These are phyloP conservation scores for Paramyrothecium sp. DNA, from an alignment of 2,329 filamentous ascomycete species.

Conservation along the genomic window DNA sequence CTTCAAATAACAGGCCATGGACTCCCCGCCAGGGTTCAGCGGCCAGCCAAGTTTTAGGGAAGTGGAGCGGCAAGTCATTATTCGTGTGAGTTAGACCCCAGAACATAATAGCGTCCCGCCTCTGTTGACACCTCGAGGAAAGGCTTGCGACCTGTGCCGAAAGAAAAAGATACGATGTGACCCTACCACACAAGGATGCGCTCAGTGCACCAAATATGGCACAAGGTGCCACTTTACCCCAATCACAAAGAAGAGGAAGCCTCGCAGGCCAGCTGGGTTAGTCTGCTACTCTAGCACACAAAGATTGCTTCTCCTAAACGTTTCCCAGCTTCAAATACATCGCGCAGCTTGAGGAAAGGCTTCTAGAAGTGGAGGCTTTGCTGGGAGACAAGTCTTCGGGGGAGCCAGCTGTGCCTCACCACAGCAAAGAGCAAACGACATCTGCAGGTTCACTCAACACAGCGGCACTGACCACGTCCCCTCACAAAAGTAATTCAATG, in stretches of 20 bases:
- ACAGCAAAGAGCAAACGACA: neutral
- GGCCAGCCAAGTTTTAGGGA: neutral
- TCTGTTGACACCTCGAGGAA: neutral
- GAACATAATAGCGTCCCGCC: neutral
- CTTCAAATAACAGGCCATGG: neutral
- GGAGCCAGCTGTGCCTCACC: neutral
- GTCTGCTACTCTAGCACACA: slow-evolving; percentile 1
- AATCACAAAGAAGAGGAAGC: slow-evolving; percentile 17
- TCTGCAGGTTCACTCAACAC: neutral
- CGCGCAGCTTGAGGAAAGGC: slow-evolving; percentile 14
- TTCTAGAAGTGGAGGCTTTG: slow-evolving; percentile 10
- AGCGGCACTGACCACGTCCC: neutral
- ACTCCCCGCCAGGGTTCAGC: neutral
- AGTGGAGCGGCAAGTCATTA: neutral
- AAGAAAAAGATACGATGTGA: slow-evolving; percentile 28
- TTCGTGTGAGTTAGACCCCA: neutral
- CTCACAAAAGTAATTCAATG: neutral
- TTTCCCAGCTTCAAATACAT: slow-evolving; percentile 14
- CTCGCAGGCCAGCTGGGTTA: slow-evolving; percentile 18
- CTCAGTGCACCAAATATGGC: slow-evolving; percentile 21
- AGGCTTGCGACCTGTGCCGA: slow-evolving; percentile 25
- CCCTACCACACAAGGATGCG: slow-evolving; percentile 17
- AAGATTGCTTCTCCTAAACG: neutral
- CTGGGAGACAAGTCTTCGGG: neutral
- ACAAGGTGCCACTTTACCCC: slow-evolving; percentile 26